Evolutionary conservation across 768 basidiomycete genomes (phyloP).

Genomic region (Cyathus striatus): DNA sequence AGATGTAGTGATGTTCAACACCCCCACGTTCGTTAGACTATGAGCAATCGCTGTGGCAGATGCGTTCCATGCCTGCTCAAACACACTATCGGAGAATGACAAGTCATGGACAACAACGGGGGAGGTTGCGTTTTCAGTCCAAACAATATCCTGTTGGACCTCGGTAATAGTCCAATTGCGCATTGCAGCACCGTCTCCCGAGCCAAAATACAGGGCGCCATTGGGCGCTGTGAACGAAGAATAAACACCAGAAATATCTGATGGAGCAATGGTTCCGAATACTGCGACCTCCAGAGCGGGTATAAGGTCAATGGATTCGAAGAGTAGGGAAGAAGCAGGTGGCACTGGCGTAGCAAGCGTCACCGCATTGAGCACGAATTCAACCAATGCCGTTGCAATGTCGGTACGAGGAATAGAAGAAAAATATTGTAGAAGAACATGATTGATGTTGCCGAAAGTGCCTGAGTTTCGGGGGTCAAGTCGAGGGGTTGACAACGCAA

Average conservation of each 20-base stretch:
- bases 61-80: conserved; percentile 47
- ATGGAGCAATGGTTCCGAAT: conserved; percentile 48
- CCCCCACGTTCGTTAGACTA: conserved; percentile 22
- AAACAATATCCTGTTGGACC: conserved; percentile 32
- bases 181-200: conserved; percentile 38
- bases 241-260: conserved; percentile 41
- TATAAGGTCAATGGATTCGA: conserved; percentile 34
- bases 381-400: conserved; percentile 41
- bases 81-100: conserved; percentile 33
- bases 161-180: conserved; percentile 51
- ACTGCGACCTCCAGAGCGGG: conserved; percentile 58
- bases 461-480: conserved; percentile 51
- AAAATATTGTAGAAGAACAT: conserved; percentile 55
- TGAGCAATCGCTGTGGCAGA: conserved; percentile 29
- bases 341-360: conserved; percentile 35
- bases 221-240: conserved; percentile 48
- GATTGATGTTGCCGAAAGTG: conserved; percentile 46
- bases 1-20: conserved; percentile 40
- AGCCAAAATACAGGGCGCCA: conserved; percentile 57
- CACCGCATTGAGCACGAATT: conserved; percentile 34
- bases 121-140: conserved; percentile 50
- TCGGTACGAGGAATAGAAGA: conserved; percentile 40
- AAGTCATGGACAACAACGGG: conserved; percentile 45
- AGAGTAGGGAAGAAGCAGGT: conserved; percentile 29
- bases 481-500: conserved; percentile 21